phyloP scores from a whole-genome alignment of 176 grass and related monocot genomes.

The Ensete glaucum region DNA sequence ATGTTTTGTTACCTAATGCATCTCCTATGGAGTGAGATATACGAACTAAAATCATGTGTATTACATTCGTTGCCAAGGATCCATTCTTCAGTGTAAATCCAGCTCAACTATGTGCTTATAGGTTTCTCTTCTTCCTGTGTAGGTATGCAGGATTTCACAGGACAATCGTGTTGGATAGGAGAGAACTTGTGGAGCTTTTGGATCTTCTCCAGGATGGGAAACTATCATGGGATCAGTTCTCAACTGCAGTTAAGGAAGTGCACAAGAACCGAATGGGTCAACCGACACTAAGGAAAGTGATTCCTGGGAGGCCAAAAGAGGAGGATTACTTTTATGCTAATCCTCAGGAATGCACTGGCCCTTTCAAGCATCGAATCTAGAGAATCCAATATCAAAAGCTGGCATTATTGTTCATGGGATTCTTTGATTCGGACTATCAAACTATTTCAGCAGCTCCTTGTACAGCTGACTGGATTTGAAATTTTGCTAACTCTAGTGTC shows the following conservation, averaged over 20 bases:
- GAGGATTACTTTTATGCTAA: constrained; percentile 98
- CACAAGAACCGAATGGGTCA: constrained; percentile 76
- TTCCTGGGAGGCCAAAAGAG: constrained; percentile 72
- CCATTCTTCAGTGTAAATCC: background rate
- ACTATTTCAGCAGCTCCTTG: background rate
- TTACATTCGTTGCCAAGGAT: background rate
- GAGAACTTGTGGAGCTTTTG: constrained; percentile 77
- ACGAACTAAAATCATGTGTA: background rate
- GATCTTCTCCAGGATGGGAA: constrained; percentile 73
- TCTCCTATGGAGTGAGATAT: background rate
- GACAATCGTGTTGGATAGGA: constrained; percentile 77
- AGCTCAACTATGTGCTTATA: background rate
- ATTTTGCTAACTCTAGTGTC: background rate
- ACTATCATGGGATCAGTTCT: constrained; percentile 79
- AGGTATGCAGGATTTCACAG: constrained; percentile 72
- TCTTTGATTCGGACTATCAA: background rate
- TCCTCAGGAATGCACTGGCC: constrained; percentile 70
- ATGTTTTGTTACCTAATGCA: background rate
- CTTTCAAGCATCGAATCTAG: background rate
- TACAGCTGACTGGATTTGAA: background rate
- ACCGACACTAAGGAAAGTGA: constrained; percentile 45
- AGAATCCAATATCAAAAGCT: constrained; percentile 1
- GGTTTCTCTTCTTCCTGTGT: constrained; percentile 14
- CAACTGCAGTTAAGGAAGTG: constrained; percentile 55
- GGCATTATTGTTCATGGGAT: background rate